Percentiles rank a stretch among this genome's conserved stretches.
phyloP scores from a whole-genome alignment of 805 yeast species.

The Monosporozyma aquatica region DNA sequence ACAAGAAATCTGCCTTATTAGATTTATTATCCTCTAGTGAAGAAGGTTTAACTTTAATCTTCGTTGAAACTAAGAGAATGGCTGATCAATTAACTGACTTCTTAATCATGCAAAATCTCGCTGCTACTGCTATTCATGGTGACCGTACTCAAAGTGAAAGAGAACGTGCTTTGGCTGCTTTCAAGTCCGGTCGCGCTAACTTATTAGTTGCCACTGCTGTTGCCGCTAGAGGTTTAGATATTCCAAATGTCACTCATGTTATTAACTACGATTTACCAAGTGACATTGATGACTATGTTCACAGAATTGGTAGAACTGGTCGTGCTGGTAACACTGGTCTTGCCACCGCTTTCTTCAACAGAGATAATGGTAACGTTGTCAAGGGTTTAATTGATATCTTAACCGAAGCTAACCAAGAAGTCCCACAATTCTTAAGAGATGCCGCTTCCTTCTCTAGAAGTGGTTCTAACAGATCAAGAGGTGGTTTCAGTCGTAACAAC shows the following conservation, averaged over 20 bases:
- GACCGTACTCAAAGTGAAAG: conserved; percentile 97
- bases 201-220: conserved; percentile 98
- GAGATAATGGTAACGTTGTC: conserved; percentile 83
- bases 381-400: conserved; percentile 82
- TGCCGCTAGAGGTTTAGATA: conserved; percentile 99
- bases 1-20: conserved; percentile 82
- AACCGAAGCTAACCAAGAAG: conserved; percentile 94
- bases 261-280: conserved; percentile 94
- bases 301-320: conserved; percentile 99
- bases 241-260: conserved; percentile 97
- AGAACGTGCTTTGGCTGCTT: conserved; percentile 92
- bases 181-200: conserved; percentile 87
- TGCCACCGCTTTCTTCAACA: conserved; percentile 97
- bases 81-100: conserved; percentile 93
- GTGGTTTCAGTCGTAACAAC: conserved; percentile 32
- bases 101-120: conserved; percentile 79
- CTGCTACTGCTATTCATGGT: conserved; percentile 98
- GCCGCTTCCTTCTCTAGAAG: conserved; percentile 71
- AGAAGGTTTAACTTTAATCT: conserved; percentile 80
- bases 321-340: conserved; percentile 99
- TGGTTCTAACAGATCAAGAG: conserved; percentile 45
- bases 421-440: conserved; percentile 78
- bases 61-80: conserved; percentile 98
- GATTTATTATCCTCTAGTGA: conserved; percentile 80
- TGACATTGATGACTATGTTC: conserved; percentile 97